Evolutionary conservation across 495 filamentous ascomycete species (phyloP).

Genomic region (Penicillium soppii): DNA sequence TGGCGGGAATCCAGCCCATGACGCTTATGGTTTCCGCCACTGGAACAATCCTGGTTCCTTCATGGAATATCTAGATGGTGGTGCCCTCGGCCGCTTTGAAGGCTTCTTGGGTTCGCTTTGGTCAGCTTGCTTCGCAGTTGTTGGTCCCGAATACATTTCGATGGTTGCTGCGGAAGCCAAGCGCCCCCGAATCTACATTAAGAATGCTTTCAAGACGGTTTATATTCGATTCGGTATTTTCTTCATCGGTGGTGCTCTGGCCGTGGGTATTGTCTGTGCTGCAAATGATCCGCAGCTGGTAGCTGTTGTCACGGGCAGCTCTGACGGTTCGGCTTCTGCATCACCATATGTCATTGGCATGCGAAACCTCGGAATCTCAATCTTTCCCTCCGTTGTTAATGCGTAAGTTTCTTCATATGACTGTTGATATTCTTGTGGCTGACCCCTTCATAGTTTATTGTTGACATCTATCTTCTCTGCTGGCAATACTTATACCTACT

Average conservation of each 20-base stretch:
- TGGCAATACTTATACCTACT: conserved; percentile 82
- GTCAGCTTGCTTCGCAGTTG: conserved; percentile 34
- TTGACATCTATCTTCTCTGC: conserved; percentile 77
- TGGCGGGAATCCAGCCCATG: conserved; percentile 66
- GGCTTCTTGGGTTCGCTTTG: conserved; percentile 71
- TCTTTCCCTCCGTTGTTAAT: conserved; percentile 31
- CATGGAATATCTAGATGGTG: conserved; percentile 57
- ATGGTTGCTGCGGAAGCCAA: conserved; percentile 80
- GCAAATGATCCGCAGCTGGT: conserved; percentile 51
- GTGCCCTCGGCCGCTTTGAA: conserved; percentile 65
- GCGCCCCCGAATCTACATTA: conserved; percentile 57
- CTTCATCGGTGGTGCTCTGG: conserved; percentile 71
- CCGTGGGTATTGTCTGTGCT: conserved; percentile 66
- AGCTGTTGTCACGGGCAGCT: conserved; percentile 34
- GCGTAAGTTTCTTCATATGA: conserved; percentile 15
- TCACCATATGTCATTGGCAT: conserved; percentile 84
- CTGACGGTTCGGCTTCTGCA: conserved; percentile 48
- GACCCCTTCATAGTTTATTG: conserved; percentile 38
- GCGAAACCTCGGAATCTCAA: conserved; percentile 61
- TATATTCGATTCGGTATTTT: conserved; percentile 72
- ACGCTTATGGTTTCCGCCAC: conserved; percentile 75
- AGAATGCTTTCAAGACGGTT: conserved; percentile 71
- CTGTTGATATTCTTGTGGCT: neutral
- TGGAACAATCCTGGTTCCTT: conserved; percentile 31
- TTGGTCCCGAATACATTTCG: conserved; percentile 74